Conservation (phyloP, 192 early-diverging fungal species). For the Spizellomyces punctatus region DNA sequence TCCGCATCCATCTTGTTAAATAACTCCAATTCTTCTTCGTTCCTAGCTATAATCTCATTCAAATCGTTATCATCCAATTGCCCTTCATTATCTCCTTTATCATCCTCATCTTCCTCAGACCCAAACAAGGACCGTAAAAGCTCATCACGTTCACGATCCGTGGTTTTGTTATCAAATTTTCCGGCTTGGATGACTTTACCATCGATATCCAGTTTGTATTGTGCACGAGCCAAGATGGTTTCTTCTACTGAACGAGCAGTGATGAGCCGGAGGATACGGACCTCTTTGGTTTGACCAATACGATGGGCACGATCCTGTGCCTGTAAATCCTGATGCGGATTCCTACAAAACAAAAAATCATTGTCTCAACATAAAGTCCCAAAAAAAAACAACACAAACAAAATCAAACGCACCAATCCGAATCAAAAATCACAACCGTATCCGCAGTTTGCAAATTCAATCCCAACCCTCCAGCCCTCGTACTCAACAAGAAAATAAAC, state of each 20-base stretch:
- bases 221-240: slow-evolving; percentile 86
- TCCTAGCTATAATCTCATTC: slow-evolving; percentile 90
- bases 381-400: no score
- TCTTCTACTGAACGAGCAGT: slow-evolving; percentile 93
- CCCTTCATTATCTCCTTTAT: slow-evolving; percentile 64
- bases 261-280: slow-evolving; percentile 90
- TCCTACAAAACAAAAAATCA: slow-evolving; percentile 43
- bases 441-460: slow-evolving; percentile 96
- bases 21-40: slow-evolving; percentile 74
- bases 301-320: slow-evolving; percentile 99
- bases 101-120: slow-evolving; percentile 76
- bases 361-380: no score
- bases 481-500: slow-evolving; percentile 91
- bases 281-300: slow-evolving; percentile 98
- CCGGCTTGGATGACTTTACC: slow-evolving; percentile 99
- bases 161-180: slow-evolving; percentile 97
- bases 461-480: slow-evolving; percentile 94
- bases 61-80: slow-evolving; percentile 86
- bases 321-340: slow-evolving; percentile 97
- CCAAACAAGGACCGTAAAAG: slow-evolving; percentile 84
- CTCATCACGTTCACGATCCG: slow-evolving; percentile 88
- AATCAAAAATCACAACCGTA: slow-evolving; percentile 98
- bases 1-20: slow-evolving; percentile 81
- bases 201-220: slow-evolving; percentile 96
- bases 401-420: slow-evolving; percentile 83